phyloP scores from a whole-genome alignment of 345 rosid species.

The Pistacia atlantica region DNA sequence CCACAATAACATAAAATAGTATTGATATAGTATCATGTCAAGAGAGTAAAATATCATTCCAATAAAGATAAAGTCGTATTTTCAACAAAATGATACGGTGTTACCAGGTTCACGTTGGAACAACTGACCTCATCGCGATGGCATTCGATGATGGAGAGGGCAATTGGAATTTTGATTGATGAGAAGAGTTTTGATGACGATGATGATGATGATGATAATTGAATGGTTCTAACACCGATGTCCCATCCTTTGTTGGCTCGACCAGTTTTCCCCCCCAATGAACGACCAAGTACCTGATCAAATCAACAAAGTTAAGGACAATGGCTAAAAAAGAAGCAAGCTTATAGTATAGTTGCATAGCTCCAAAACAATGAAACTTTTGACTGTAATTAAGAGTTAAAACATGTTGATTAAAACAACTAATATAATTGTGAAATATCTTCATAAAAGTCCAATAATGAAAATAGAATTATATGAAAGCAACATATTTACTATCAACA shows the following conservation, averaged over 20 bases:
- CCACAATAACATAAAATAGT: neutral
- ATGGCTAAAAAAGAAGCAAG: no score
- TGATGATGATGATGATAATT: constrained; percentile 41
- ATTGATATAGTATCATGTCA: no score
- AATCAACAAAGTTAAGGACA: neutral
- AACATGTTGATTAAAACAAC: neutral
- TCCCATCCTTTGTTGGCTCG: constrained; percentile 65
- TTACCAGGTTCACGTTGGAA: neutral
- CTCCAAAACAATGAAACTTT: neutral
- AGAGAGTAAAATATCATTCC: no score
- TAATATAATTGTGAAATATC: neutral
- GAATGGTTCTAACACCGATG: constrained; percentile 50
- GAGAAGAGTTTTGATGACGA: constrained; percentile 37
- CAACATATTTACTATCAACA: neutral
- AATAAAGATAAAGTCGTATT: no score
- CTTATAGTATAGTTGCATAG: no score
- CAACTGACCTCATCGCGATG: constrained; percentile 70
- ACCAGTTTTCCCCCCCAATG: constrained; percentile 59
- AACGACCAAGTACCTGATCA: constrained; percentile 57
- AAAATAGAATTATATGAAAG: neutral
- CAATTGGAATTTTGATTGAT: constrained; percentile 37
- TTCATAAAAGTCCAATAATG: neutral
- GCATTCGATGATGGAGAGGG: constrained; percentile 52
- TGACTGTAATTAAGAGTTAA: neutral
- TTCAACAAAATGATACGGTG: neutral